phyloP scores from a whole-genome alignment of 129 eudicot species.

The Erigeron canadensis region DNA sequence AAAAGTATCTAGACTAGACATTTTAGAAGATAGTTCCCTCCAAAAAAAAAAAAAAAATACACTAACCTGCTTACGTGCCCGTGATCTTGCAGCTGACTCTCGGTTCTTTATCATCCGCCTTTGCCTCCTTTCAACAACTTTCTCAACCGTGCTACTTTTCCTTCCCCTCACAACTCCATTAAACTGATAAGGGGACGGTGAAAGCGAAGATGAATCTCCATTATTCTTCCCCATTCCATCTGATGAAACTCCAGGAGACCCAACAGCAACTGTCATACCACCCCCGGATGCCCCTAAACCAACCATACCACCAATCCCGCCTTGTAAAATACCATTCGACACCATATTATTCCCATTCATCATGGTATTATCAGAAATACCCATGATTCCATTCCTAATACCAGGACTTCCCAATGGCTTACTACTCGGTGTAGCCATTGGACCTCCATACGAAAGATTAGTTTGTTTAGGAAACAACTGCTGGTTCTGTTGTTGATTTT shows the following conservation, averaged over 20 bases:
- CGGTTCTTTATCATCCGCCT: conserved; percentile 94
- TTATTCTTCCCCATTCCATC: conserved; percentile 81
- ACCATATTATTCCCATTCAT: conserved; percentile 42
- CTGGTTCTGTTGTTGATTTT: conserved; percentile 44
- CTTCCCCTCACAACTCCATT: conserved; percentile 72
- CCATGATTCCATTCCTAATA: conserved; percentile 60
- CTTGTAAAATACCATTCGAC: conserved; percentile 41
- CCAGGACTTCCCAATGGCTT: conserved; percentile 57
- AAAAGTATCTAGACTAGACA: too few relatives aligned
- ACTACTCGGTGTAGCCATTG: conserved; percentile 49
- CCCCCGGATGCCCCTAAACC: conserved; percentile 55
- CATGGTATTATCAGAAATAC: conserved; percentile 42
- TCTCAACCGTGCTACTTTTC: conserved; percentile 62
- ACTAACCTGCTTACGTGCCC: conserved; percentile 94
- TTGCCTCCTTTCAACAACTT: conserved; percentile 89
- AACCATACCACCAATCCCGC: conserved; percentile 53
- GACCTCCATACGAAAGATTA: conserved; percentile 51
- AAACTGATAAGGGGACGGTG: conserved; percentile 87
- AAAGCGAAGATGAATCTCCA: conserved; percentile 81
- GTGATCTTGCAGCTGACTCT: conserved; percentile 95
- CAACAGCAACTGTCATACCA: conserved; percentile 53
- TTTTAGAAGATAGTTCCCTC: too few relatives aligned
- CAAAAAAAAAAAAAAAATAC: not conserved
- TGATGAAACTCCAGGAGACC: conserved; percentile 79
- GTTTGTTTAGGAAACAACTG: conserved; percentile 77